Conservation (phyloP, 768 basidiomycete genomes). For the Calocera cornea region DNA sequence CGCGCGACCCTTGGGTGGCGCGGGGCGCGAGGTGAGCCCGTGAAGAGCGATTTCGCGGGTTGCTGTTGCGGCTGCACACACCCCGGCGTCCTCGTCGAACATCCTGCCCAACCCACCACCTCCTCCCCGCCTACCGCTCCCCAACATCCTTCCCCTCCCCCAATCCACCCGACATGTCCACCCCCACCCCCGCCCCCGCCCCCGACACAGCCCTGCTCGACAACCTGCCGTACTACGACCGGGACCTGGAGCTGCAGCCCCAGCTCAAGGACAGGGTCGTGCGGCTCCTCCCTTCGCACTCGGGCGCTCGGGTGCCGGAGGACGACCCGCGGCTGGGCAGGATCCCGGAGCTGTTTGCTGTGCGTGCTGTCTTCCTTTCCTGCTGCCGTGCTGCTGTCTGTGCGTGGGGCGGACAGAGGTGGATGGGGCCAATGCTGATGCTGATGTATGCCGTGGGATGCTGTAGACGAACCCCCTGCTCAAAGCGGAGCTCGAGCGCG, state of each 20-base stretch:
- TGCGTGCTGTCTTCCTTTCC: slow-evolving; percentile 30
- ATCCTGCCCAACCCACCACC: not conserved
- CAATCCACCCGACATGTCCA: not conserved
- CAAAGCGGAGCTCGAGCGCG: slow-evolving; percentile 57
- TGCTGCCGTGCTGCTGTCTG: not conserved
- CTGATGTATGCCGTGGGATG: not conserved
- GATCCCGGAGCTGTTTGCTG: slow-evolving; percentile 50
- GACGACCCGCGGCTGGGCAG: slow-evolving; percentile 65
- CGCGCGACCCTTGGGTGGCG: no score
- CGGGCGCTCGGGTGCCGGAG: slow-evolving; percentile 18
- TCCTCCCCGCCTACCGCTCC: not conserved
- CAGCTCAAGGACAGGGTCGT: slow-evolving; percentile 61
- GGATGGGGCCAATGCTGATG: not conserved
- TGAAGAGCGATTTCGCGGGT: no score
- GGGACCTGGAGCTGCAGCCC: slow-evolving; percentile 70
- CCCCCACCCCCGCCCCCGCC: not conserved
- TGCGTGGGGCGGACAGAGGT: not conserved
- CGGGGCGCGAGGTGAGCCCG: no score
- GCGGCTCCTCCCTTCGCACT: slow-evolving; percentile 44
- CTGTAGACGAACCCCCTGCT: slow-evolving; percentile 53
- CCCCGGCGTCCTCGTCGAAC: not conserved
- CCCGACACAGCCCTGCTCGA: slow-evolving; percentile 42
- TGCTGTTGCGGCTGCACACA: no score
- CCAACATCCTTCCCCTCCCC: not conserved
- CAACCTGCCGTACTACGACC: slow-evolving; percentile 88